These are phyloP conservation scores for Puya raimondii DNA, from an alignment of 176 grass and related monocot species.

Conservation along the genomic window DNA sequence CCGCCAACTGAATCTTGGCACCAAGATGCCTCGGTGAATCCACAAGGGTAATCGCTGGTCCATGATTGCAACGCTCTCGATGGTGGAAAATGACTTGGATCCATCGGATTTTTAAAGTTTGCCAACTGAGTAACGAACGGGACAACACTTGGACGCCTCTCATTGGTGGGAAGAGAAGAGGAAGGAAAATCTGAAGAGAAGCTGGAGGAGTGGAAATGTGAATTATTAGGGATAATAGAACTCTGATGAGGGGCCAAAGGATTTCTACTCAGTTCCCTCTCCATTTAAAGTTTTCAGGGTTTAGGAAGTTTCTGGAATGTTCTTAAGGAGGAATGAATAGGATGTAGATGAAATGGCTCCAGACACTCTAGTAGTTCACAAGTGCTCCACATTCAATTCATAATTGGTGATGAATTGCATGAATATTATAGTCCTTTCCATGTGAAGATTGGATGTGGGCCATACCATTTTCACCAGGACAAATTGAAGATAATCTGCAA, in stretches of 20 bases:
- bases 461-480: too few relatives aligned
- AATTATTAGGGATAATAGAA: too few relatives aligned
- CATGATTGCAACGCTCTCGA: constrained; percentile 28
- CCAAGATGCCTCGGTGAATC: constrained; percentile 13
- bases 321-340: constrained; percentile 40
- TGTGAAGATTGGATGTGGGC: neutral
- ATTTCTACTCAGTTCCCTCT: constrained; percentile 32
- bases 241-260: constrained; percentile 19
- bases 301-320: constrained; percentile 29
- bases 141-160: constrained; percentile 27
- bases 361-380: constrained; percentile 33
- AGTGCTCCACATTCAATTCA: constrained; percentile 34
- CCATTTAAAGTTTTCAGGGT: constrained; percentile 30
- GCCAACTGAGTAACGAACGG: constrained; percentile 32
- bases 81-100: constrained; percentile 28
- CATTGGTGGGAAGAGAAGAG: constrained; percentile 28
- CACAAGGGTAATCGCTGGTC: constrained; percentile 34
- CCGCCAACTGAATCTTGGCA: constrained; percentile 33
- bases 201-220: constrained; percentile 32
- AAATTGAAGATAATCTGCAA: too few relatives aligned
- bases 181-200: constrained; percentile 29
- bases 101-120: constrained; percentile 20
- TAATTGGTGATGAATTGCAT: constrained; percentile 17
- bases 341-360: constrained; percentile 53
- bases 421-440: neutral